Percentiles rank a stretch among this genome's conserved stretches.
Conservation (phyloP, 1,284 basidiomycete species). For the Termitomyces sp. region DNA sequence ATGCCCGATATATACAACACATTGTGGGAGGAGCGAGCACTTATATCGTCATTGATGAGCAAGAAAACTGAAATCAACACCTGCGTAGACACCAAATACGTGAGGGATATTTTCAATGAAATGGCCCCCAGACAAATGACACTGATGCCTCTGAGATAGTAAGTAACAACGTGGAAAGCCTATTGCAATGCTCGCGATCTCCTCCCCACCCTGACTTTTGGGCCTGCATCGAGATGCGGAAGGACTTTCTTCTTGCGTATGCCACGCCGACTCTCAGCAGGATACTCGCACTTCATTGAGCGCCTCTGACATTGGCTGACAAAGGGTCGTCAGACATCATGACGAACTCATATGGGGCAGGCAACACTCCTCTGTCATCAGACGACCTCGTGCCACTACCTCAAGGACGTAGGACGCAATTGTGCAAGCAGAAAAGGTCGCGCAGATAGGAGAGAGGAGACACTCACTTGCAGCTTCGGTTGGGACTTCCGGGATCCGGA, state of each 20-base stretch:
- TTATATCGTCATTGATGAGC: too few species aligned
- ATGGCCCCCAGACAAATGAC: not conserved
- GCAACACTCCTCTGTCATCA: constrained; percentile 7
- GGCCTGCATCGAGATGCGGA: constrained; percentile 11
- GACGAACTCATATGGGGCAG: not conserved
- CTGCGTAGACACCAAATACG: too few species aligned
- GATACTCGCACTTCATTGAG: constrained; percentile 54
- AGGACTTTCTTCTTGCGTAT: constrained; percentile 46
- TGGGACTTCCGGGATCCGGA: constrained; percentile 41
- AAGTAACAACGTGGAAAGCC: not conserved
- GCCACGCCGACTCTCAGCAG: constrained; percentile 52
- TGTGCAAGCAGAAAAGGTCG: constrained; percentile 1
- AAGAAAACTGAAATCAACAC: too few species aligned
- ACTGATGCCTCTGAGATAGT: not conserved
- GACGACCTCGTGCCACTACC: constrained; percentile 9
- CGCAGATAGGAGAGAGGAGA: constrained; percentile 7
- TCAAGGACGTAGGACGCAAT: constrained; percentile 8
- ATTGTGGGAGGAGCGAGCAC: too few species aligned
- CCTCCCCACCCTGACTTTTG: constrained; percentile 17
- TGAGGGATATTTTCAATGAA: not conserved
- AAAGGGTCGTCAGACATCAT: constrained; percentile 16
- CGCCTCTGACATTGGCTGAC: constrained; percentile 58
- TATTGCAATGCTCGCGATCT: constrained; percentile 13
- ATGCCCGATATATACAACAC: too few species aligned
- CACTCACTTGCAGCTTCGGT: constrained; percentile 60